These are phyloP conservation scores for Mortierella claussenii DNA, from an alignment of 192 early-diverging fungal genomes.

Conservation along the genomic window DNA sequence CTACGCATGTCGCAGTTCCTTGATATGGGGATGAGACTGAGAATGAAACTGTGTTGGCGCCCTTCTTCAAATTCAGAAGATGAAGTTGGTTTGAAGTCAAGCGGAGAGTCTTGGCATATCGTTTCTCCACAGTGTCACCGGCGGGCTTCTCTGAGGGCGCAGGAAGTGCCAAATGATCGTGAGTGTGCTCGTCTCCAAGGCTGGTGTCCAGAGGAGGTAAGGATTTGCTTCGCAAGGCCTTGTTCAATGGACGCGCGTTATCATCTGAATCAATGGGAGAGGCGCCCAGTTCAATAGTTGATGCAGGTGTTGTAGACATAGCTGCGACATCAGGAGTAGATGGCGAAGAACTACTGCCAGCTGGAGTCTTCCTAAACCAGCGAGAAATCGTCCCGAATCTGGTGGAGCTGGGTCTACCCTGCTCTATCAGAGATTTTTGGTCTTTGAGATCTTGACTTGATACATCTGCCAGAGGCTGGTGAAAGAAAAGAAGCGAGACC, in stretches of 20 bases:
- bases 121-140: constrained; percentile 22
- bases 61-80: constrained; percentile 80
- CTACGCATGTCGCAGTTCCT: constrained; percentile 79
- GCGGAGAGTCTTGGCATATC: constrained; percentile 90
- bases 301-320: background rate
- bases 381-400: constrained; percentile 47
- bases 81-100: constrained; percentile 93
- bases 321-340: constrained; percentile 10
- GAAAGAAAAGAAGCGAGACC: constrained; percentile 64
- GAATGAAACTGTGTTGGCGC: constrained; percentile 92
- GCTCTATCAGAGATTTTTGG: constrained; percentile 27
- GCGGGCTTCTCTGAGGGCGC: constrained; percentile 20
- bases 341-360: constrained; percentile 19
- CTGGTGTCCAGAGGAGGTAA: constrained; percentile 33
- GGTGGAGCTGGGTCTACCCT: constrained; percentile 38
- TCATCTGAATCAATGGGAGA: constrained; percentile 23
- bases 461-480: constrained; percentile 61
- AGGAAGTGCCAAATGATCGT: constrained; percentile 29
- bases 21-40: constrained; percentile 83
- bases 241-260: constrained; percentile 19
- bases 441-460: constrained; percentile 19
- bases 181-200: constrained; percentile 6
- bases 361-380: constrained; percentile 45
- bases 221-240: constrained; percentile 44
- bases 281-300: background rate